Conservation (phyloP, 2,329 filamentous ascomycete genomes). For the Ceratocystis ficicola region DNA sequence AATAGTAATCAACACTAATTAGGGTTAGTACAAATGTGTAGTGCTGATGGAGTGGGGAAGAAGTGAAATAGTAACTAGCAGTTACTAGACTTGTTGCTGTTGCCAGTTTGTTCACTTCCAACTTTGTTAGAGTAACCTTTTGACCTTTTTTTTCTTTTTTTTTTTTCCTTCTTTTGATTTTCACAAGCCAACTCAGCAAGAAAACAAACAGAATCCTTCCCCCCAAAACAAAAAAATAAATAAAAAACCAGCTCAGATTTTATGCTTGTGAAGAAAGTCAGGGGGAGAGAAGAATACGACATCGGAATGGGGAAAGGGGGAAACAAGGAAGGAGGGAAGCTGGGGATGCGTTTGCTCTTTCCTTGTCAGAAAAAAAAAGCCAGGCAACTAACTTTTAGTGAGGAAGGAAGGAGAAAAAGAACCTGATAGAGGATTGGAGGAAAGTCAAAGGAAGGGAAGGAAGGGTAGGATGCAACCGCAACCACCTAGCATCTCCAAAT, state of each 20-base stretch:
- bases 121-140: too few relatives aligned
- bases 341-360: too few relatives aligned
- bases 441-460: neutral
- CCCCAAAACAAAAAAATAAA: too few relatives aligned
- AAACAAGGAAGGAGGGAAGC: neutral
- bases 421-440: neutral
- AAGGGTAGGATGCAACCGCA: neutral
- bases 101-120: too few relatives aligned
- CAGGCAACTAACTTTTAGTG: too few relatives aligned
- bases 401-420: constrained; percentile 7
- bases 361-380: too few relatives aligned
- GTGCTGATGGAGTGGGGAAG: neutral
- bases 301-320: neutral
- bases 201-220: too few relatives aligned
- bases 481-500: constrained; percentile 1
- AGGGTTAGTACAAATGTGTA: neutral
- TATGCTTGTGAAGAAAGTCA: neutral
- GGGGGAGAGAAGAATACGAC: neutral
- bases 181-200: neutral
- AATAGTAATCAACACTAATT: neutral
- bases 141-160: too few relatives aligned
- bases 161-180: neutral
- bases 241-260: neutral
- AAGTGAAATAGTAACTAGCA: too few relatives aligned
- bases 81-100: too few relatives aligned